Evolutionary conservation across 139 green algal genomes (phyloP).

Genomic region (Eudorina sp.): DNA sequence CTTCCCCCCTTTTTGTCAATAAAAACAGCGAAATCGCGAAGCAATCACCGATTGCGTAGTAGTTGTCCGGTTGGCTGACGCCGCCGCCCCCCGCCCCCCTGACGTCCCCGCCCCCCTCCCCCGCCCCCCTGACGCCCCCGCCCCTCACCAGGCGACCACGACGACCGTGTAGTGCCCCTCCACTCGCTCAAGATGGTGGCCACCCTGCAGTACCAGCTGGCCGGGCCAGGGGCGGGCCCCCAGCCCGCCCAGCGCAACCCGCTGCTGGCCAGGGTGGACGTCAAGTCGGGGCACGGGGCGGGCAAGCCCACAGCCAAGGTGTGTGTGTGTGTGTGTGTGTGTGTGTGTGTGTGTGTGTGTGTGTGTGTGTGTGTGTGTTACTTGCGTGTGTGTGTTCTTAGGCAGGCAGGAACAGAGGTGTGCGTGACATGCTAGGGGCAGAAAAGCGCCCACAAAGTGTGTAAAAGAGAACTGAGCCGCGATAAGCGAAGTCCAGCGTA

Average conservation of each 20-base stretch:
- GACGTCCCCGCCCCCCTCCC: neutral
- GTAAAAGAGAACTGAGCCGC: too few relatives aligned
- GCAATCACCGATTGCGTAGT: neutral
- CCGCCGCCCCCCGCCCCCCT: too few relatives aligned
- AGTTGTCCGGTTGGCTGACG: neutral
- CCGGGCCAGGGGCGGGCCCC: neutral
- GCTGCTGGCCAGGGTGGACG: constrained; percentile 88
- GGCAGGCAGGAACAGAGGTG: too few relatives aligned
- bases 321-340: neutral
- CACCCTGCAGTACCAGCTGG: constrained; percentile 85
- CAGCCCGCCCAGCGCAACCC: constrained; percentile 84
- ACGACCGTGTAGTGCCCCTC: constrained; percentile 91
- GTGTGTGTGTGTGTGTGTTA: neutral
- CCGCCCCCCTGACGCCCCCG: neutral
- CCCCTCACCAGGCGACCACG: constrained; percentile 72
- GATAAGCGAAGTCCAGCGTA: too few relatives aligned
- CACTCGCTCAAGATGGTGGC: constrained; percentile 91
- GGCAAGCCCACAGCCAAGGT: constrained; percentile 93
- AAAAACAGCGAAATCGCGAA: too few relatives aligned
- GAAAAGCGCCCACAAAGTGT: too few relatives aligned
- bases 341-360: neutral
- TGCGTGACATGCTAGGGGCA: too few relatives aligned
- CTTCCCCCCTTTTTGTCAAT: too few relatives aligned
- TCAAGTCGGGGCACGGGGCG: constrained; percentile 81
- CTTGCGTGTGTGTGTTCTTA: neutral